Percentiles rank a stretch among this genome's conserved stretches.
These are phyloP conservation scores for Blepharisma japonicum DNA, from an alignment of 73 alveolate genomes.

Conservation along the genomic window DNA sequence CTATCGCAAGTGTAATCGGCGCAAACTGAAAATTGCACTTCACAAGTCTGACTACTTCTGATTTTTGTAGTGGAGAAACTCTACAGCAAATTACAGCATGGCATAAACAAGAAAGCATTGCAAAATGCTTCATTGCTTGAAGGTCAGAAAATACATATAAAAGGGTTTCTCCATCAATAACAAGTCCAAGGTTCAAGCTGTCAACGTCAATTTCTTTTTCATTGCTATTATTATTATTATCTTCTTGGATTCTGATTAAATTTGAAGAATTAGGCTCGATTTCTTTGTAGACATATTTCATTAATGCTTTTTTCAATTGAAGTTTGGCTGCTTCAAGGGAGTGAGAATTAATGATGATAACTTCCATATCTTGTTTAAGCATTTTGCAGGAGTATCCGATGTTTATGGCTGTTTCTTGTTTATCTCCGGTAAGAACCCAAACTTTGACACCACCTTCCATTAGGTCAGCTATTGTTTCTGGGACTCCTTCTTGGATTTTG, in stretches of 20 bases:
- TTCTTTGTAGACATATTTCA: too few species aligned
- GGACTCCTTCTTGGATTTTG: constrained; percentile 85
- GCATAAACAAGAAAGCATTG: constrained; percentile 30
- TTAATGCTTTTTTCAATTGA: background rate
- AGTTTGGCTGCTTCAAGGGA: background rate
- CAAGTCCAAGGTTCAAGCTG: constrained; percentile 18
- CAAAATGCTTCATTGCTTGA: constrained; percentile 2
- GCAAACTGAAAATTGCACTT: constrained; percentile 41
- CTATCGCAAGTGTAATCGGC: constrained; percentile 64
- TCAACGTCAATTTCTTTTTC: background rate
- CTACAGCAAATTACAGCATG: constrained; percentile 64
- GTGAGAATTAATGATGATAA: background rate
- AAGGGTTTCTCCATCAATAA: constrained; percentile 25
- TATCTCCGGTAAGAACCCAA: constrained; percentile 95
- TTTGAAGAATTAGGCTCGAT: background rate
- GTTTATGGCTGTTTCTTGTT: constrained; percentile 79
- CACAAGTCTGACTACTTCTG: constrained; percentile 62
- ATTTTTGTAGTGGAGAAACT: constrained; percentile 62
- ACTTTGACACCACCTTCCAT: constrained; percentile 75
- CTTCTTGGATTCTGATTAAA: background rate
- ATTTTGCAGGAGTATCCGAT: constrained; percentile 80
- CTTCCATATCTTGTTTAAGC: constrained; percentile 41
- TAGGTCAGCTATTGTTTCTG: constrained; percentile 62
- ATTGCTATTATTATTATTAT: background rate
- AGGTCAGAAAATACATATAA: background rate